Conservation (phyloP, 441 rosid genomes). For the Daphne laureola region DNA sequence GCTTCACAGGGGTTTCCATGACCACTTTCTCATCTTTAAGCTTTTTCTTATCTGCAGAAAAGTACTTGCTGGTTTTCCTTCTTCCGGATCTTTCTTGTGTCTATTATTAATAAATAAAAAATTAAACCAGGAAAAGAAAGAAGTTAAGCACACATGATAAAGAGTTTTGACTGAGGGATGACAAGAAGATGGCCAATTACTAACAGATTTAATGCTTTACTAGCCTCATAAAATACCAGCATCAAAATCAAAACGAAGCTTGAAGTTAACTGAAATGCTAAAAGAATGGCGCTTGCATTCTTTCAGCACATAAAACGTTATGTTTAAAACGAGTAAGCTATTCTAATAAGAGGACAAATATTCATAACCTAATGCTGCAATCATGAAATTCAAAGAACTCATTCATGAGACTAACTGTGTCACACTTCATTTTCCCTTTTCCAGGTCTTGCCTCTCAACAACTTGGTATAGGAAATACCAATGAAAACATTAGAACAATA, state of each 20-base stretch:
- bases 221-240: too few relatives aligned
- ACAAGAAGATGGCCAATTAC: too few relatives aligned
- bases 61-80: slow-evolving; percentile 93
- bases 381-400: too few relatives aligned
- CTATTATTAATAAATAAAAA: neutral
- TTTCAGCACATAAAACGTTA: neutral
- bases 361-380: too few relatives aligned
- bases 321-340: neutral
- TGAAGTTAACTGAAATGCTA: neutral
- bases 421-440: too few relatives aligned
- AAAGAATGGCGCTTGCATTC: neutral
- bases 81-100: slow-evolving; percentile 46
- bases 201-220: neutral
- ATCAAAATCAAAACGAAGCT: neutral
- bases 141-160: neutral
- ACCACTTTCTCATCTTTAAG: slow-evolving; percentile 43
- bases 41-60: slow-evolving; percentile 57
- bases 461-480: too few relatives aligned
- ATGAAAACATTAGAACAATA: too few relatives aligned
- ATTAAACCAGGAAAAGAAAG: neutral
- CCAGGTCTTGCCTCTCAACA: too few relatives aligned
- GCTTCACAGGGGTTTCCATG: slow-evolving; percentile 53
- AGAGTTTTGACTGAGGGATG: too few relatives aligned
- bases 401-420: too few relatives aligned
- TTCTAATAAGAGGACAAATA: too few relatives aligned